phyloP scores from a whole-genome alignment of 2,329 filamentous ascomycete genomes.

The Aspergillus sp. region DNA sequence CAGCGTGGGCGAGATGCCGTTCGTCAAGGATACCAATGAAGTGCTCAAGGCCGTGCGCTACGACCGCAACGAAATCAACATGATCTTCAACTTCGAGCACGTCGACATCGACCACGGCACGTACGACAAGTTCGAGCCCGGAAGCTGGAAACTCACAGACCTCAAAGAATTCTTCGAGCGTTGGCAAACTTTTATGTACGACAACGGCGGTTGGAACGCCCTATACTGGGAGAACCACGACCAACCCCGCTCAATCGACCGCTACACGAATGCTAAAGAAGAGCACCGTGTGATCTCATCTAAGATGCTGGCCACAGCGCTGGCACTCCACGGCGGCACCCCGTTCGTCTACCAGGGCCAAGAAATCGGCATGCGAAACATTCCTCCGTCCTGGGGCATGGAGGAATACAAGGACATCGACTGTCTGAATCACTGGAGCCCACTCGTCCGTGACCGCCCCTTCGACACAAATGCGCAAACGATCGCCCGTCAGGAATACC shows the following conservation, averaged over 20 bases:
- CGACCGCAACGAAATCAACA: constrained; percentile 56
- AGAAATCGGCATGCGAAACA: constrained; percentile 61
- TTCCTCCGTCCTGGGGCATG: constrained; percentile 55
- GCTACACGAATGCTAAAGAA: constrained; percentile 48
- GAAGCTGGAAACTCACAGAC: constrained; percentile 44
- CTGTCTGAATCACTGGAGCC: constrained; percentile 51
- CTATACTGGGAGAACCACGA: constrained; percentile 63
- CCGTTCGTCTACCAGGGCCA: constrained; percentile 65
- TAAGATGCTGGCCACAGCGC: constrained; percentile 55
- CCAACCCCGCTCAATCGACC: constrained; percentile 54
- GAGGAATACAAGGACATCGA: constrained; percentile 64
- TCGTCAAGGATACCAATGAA: constrained; percentile 42
- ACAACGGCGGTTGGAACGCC: constrained; percentile 58
- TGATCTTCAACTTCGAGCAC: constrained; percentile 68
- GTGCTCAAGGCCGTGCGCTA: constrained; percentile 50
- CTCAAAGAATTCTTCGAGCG: constrained; percentile 50
- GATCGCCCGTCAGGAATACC: constrained; percentile 28
- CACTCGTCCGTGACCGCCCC: constrained; percentile 23
- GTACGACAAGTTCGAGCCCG: constrained; percentile 45
- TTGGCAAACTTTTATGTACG: constrained; percentile 55
- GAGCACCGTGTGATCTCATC: constrained; percentile 45
- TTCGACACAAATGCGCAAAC: constrained; percentile 22
- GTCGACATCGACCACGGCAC: constrained; percentile 53
- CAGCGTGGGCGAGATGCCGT: constrained; percentile 57
- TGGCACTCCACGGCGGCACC: constrained; percentile 54